phyloP scores from a whole-genome alignment of 192 early-diverging fungal species.

The Linderina pennispora region DNA sequence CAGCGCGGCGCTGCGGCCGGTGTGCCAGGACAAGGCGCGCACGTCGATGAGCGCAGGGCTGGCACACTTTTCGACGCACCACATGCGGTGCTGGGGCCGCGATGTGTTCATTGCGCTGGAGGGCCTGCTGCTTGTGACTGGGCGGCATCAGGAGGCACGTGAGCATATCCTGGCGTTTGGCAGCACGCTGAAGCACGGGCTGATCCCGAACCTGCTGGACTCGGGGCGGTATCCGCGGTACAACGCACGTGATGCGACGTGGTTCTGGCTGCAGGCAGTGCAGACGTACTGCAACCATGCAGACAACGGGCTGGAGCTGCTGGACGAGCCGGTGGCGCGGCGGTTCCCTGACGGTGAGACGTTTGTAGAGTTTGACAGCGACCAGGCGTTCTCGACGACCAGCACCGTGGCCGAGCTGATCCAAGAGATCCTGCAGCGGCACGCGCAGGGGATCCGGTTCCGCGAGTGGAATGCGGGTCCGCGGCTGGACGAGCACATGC shows the following conservation, averaged over 20 bases:
- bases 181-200: slow-evolving; percentile 83
- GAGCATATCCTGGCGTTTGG: slow-evolving; percentile 89
- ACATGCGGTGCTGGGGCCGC: slow-evolving; percentile 98
- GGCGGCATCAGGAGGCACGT: slow-evolving; percentile 75
- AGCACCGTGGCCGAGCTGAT: slow-evolving; percentile 80
- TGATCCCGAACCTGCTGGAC: slow-evolving; percentile 96
- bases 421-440: slow-evolving; percentile 85
- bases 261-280: slow-evolving; percentile 94
- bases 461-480: slow-evolving; percentile 93
- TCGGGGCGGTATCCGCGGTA: slow-evolving; percentile 77
- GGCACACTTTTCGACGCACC: slow-evolving; percentile 85
- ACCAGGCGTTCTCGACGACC: slow-evolving; percentile 54
- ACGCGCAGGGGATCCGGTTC: slow-evolving; percentile 87
- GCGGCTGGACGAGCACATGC: slow-evolving; percentile 87
- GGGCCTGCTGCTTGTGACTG: slow-evolving; percentile 78
- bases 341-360: slow-evolving; percentile 75
- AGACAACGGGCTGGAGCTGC: slow-evolving; percentile 71
- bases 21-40: slow-evolving; percentile 15
- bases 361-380: slow-evolving; percentile 64
- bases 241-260: slow-evolving; percentile 93
- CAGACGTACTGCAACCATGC: slow-evolving; percentile 73
- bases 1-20: slow-evolving; percentile 77
- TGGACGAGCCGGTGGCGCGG: slow-evolving; percentile 63
- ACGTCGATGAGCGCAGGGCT: slow-evolving; percentile 88
- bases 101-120: slow-evolving; percentile 92